Conservation (phyloP, 495 filamentous ascomycete species). For the Tuber magnatum region DNA sequence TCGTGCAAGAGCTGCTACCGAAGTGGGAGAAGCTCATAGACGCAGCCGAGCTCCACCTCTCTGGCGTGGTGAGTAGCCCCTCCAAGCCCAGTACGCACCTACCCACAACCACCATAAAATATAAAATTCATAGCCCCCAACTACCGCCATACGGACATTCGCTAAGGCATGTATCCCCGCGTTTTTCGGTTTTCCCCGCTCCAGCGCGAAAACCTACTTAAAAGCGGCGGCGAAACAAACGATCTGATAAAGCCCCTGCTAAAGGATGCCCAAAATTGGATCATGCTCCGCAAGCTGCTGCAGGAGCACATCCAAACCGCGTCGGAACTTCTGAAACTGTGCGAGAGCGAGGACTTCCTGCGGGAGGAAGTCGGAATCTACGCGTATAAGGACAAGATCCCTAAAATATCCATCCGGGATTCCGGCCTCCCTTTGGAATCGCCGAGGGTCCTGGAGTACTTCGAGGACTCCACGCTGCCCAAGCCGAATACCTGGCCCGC, state of each 20-base stretch:
- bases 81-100: neutral
- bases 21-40: slow-evolving; percentile 27
- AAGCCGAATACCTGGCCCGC: neutral
- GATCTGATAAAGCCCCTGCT: slow-evolving; percentile 21
- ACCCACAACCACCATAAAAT: neutral
- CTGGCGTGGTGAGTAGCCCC: neutral
- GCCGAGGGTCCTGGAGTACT: neutral
- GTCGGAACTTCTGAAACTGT: slow-evolving; percentile 11
- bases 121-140: neutral
- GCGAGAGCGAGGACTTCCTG: slow-evolving; percentile 11
- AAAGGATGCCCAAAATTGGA: slow-evolving; percentile 30
- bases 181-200: neutral
- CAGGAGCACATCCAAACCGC: slow-evolving; percentile 19
- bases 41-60: slow-evolving; percentile 25
- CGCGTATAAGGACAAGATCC: neutral
- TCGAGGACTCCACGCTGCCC: neutral
- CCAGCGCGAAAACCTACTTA: slow-evolving; percentile 26
- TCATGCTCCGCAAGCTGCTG: slow-evolving; percentile 21
- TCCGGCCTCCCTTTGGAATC: neutral
- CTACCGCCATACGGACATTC: neutral
- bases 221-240: slow-evolving; percentile 23
- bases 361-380: slow-evolving; percentile 23
- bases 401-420: neutral
- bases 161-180: neutral
- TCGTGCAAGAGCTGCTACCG: slow-evolving; percentile 17